phyloP scores from a whole-genome alignment of 768 basidiomycete genomes.

The Podaxis carcinomalis region DNA sequence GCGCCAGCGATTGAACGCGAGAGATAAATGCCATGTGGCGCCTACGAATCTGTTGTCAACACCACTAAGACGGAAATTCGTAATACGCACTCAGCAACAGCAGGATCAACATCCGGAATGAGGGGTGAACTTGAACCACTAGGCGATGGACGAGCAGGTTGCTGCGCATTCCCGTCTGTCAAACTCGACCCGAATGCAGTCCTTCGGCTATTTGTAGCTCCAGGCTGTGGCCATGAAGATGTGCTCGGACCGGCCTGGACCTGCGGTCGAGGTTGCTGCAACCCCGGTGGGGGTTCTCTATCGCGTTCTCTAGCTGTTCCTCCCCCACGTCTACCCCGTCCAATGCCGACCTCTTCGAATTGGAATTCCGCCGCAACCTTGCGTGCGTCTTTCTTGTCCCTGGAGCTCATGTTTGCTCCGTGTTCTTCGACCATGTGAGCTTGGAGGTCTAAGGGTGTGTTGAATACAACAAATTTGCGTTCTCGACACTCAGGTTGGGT shows the following conservation, averaged over 20 bases:
- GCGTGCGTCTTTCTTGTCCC: slow-evolving; percentile 64
- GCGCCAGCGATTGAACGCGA: slow-evolving; percentile 55
- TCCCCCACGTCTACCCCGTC: slow-evolving; percentile 34
- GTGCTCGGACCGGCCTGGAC: not conserved
- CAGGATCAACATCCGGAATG: slow-evolving; percentile 41
- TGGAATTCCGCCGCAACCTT: slow-evolving; percentile 72
- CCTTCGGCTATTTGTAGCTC: slow-evolving; percentile 41
- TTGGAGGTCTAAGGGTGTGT: slow-evolving; percentile 80
- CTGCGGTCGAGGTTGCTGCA: slow-evolving; percentile 20
- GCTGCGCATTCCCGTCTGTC: slow-evolving; percentile 30
- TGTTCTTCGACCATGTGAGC: slow-evolving; percentile 89
- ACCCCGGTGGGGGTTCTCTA: slow-evolving; percentile 43
- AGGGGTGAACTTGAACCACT: slow-evolving; percentile 37
- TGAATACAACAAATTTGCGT: slow-evolving; percentile 94
- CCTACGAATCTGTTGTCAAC: slow-evolving; percentile 31
- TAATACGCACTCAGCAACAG: slow-evolving; percentile 45
- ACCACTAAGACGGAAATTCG: not conserved
- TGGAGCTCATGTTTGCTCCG: slow-evolving; percentile 65
- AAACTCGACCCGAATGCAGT: slow-evolving; percentile 61
- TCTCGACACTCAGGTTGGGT: slow-evolving; percentile 66
- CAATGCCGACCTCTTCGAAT: slow-evolving; percentile 39
- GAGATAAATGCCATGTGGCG: slow-evolving; percentile 61
- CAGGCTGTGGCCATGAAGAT: not conserved
- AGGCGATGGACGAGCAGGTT: slow-evolving; percentile 20
- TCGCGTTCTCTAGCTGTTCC: slow-evolving; percentile 41